Percentiles rank a stretch among this genome's conserved stretches.
Conservation (phyloP, 2,329 filamentous ascomycete genomes). For the Pezicula radicicola region DNA sequence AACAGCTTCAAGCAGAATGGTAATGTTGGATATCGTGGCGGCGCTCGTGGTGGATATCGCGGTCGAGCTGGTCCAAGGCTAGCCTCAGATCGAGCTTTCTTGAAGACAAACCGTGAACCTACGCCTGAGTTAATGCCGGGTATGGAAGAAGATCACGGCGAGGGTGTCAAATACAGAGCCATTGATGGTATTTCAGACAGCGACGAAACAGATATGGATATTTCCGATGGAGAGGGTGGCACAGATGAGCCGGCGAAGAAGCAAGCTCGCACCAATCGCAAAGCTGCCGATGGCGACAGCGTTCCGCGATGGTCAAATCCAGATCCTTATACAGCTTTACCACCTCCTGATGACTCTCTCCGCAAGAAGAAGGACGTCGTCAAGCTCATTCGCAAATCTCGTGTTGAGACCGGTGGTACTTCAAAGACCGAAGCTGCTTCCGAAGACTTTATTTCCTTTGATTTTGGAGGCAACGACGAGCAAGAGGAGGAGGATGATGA, state of each 20-base stretch:
- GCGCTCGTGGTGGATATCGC: slow-evolving; percentile 20
- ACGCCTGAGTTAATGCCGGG: slow-evolving; percentile 31
- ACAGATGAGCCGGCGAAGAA: slow-evolving; percentile 38
- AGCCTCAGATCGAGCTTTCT: slow-evolving; percentile 29
- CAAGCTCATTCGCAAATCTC: slow-evolving; percentile 86
- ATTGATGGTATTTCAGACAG: slow-evolving; percentile 60
- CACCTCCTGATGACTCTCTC: slow-evolving; percentile 70
- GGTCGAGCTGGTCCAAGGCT: slow-evolving; percentile 23
- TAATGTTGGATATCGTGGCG: slow-evolving; percentile 4
- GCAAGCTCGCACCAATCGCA: slow-evolving; percentile 34
- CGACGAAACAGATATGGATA: slow-evolving; percentile 59
- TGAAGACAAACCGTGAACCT: slow-evolving; percentile 29
- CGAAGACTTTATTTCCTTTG: slow-evolving; percentile 90
- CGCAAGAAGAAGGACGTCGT: slow-evolving; percentile 84
- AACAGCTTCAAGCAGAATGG: slow-evolving; percentile 8
- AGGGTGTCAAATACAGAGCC: slow-evolving; percentile 46
- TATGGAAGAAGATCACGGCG: slow-evolving; percentile 26
- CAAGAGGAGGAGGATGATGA: slow-evolving; percentile 20
- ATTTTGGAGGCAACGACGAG: slow-evolving; percentile 55
- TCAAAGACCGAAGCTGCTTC: slow-evolving; percentile 52
- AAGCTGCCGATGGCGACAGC: slow-evolving; percentile 37
- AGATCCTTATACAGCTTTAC: slow-evolving; percentile 86
- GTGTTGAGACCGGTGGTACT: slow-evolving; percentile 54
- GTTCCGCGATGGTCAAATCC: slow-evolving; percentile 91
- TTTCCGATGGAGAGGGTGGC: slow-evolving; percentile 43